Evolutionary conservation across 257 asterid genomes (phyloP), one percentile per base, ranked within the genome.

Genomic region (Rauvolfia tetraphylla): DNA sequence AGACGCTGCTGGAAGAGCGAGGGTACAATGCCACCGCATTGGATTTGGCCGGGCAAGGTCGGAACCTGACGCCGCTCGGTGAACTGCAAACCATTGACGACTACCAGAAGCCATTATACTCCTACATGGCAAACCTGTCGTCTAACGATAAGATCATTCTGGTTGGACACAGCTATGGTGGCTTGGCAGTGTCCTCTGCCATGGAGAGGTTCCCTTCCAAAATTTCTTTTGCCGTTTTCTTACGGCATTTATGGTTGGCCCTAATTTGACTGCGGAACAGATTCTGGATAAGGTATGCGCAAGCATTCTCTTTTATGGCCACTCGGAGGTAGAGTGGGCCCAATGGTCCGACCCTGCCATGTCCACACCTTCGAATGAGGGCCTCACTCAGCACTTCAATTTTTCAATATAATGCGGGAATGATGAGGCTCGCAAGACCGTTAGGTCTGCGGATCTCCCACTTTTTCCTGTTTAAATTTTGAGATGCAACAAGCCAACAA

Each of bases 111-210:
- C 76, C 76, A 1, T 65, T 53, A 9, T 72, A 7, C 67, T 33
- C 34, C 18, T 72, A 33, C 17, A 34, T 72, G 67, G 76, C 34
- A 18, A 48, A 0, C 33, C 27, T 72, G 49, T n/a, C 44, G 18
- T 46, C 23, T 17, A 42, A 54, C 44, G 62, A 36, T 14, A 72
- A 53, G 18, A 49, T 53, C 34, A 54, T 72, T 34, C 18, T 72
- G 15, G 76, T 72, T 4, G 49, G 76, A 14, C 76, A 72, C n/a
- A 72, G 66, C 36, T 51, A 51, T 46, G 66, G 76, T 36, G 67
- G 76, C 66, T 72, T 53, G n/a, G 76, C 67, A 3, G 76, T 72
- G 41, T 72, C 76, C 66, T 72, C 76, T 61, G 66, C 76, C 36
- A 53, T 72, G 76, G 76, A 72, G 31, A 36, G 76, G 36, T 72